Base-by-base conservation (phyloP, 75 land plant genomes). In the Isoetes taiwanensis region DNA sequence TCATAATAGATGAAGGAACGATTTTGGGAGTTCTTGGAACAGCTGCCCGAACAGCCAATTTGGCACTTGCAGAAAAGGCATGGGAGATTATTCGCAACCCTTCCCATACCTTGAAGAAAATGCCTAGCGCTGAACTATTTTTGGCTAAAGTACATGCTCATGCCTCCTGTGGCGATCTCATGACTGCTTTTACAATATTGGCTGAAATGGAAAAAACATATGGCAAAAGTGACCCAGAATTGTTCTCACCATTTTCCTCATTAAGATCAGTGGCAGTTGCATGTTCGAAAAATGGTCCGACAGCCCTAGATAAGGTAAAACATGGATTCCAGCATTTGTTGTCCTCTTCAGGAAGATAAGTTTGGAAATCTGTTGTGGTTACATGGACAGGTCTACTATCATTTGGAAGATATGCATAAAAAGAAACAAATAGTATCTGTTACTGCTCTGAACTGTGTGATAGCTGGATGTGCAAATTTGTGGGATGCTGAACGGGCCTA, bases 401-500 rank as follows among this genome's bases (percentile, higher is more conserved):
- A 87, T 54, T 58, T 91, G 68, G 96, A 59, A 17, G 73, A 71
- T 50, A 41, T 41, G 19, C 56, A 66, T 27, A 48, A 32, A 0
- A 56, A 46, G 34, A 64, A 40, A 8, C 32, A 64, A 24, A 34
- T 32, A 28, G 73, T 58, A 11, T 31, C 62, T 29, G 62, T 91
- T 34, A 75, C 94, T 63, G 98, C 98, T 30, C 57, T 91, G n/a
- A 91, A 91, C 59, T 91, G 95, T 65, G 52, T 91, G 4, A 77
- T 91, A 28, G 62, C 76, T 40, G 98, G 98, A 30, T 91, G 95
- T 75, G 78, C 95, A 28, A 81, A 91, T 52, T 72, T 77, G 41
- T 91, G 98, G 98, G 98, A 91, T 63, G 66, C 76, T 54, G 89
- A 91, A 17, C 80, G 98, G 20, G 95, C 89, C 38, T 91, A 83